Evolutionary conservation across 2,329 filamentous ascomycete genomes (phyloP), one percentile per base, ranked within the genome.

Genomic region (Fusarium scirpi): DNA sequence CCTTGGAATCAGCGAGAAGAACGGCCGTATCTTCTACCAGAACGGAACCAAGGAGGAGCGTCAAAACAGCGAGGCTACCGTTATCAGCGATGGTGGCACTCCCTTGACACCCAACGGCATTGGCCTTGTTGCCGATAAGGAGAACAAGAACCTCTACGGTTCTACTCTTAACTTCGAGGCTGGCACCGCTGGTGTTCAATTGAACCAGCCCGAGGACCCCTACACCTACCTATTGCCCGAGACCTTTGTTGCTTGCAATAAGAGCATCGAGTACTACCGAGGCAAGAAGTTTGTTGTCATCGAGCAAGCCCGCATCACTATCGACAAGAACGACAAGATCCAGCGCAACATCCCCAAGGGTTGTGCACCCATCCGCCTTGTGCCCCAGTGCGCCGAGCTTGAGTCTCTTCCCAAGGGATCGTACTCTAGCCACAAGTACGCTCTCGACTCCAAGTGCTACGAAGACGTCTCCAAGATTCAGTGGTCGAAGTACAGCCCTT

Each of bases 31-130:
- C 62, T 87, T 86, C 72, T 87, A 86, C 80, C 77, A 83, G 60
- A 87, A 87, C 70, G 84, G 82, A 70, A 85, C 84, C 15, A 78
- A 77, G 15, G 61, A 74, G 9, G 78, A 83, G 41, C 67, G 80
- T 9, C 69, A 71, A 20, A 74, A 73, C 38, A 71, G 75, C 41
- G 54, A 70, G 44, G 78, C 79, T 38, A 79, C 77, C 44, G 73
- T 83, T 52, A 58, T 86, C 30, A 80, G 79, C 27, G 83, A 85
- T 63, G 78, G 78, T 20, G 82, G 81, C 32, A 80, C 76, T 8
- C 81, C 81, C 6, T 74, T 76, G 6, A 78, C 78, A 57, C 81
- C 84, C 6, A 78, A 73, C 38, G 82, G 80, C 48, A 73, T 85
- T 60, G 71, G 69, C 43, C 74, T 77, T 15, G 65, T 67, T 18